Percentiles rank a stretch among this genome's conserved stretches.
Conservation (phyloP, 495 filamentous ascomycete genomes). For the Neurospora africana region DNA sequence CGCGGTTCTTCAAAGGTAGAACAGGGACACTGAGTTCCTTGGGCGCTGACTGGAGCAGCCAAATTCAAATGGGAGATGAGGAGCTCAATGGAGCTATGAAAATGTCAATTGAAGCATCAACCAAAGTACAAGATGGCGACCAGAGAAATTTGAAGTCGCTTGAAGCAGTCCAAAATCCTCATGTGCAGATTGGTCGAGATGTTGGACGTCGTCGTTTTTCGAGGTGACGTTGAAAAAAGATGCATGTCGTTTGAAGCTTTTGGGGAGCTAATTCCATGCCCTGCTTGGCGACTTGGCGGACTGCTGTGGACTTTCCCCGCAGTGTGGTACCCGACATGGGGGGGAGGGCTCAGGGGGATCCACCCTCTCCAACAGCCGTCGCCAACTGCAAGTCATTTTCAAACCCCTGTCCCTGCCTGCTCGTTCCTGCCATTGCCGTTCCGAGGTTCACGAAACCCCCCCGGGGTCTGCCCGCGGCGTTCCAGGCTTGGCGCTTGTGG, state of each 20-base stretch:
- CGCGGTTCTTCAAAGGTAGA: not conserved
- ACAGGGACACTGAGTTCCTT: not conserved
- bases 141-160: not conserved
- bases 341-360: not conserved
- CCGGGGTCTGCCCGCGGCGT: not conserved
- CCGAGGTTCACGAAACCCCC: conserved; percentile 8
- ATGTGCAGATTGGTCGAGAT: not conserved
- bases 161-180: not conserved
- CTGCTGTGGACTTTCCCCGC: not conserved
- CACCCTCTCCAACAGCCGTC: not conserved
- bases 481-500: not conserved
- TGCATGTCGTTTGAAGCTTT: not conserved
- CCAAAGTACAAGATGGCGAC: not conserved
- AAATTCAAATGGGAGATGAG: not conserved
- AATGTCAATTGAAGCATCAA: not conserved
- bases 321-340: not conserved
- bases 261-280: not conserved
- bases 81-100: not conserved
- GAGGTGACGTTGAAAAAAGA: not conserved
- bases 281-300: not conserved
- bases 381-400: conserved; percentile 10
- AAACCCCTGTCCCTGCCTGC: not conserved
- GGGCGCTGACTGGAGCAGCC: not conserved
- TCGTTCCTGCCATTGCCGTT: not conserved
- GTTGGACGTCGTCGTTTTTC: not conserved